Conservation (phyloP, 2,329 filamentous ascomycete species). For the Diaporthe capsici region DNA sequence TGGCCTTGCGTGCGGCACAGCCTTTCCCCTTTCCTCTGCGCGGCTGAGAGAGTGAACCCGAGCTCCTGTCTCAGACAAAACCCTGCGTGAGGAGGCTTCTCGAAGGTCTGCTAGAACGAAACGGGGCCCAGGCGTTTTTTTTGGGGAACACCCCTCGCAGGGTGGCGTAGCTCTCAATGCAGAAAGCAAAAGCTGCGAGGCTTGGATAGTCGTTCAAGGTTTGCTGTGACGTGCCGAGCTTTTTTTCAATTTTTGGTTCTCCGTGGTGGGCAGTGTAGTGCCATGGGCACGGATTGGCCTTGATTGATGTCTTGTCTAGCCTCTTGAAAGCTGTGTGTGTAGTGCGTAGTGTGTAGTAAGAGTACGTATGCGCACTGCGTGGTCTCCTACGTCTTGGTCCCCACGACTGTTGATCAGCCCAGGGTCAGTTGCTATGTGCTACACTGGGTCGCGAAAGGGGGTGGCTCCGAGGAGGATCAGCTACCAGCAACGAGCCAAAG, state of each 20-base stretch:
- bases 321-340: neutral
- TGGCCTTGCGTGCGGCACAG: neutral
- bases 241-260: conserved; percentile 5
- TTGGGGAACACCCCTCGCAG: neutral
- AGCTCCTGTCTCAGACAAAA: conserved; percentile 17
- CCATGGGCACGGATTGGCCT: neutral
- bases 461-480: conserved; percentile 19
- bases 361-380: conserved; percentile 4
- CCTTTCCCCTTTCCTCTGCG: neutral
- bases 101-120: conserved; percentile 29
- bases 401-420: conserved; percentile 14
- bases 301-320: neutral
- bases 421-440: conserved; percentile 36
- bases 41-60: conserved; percentile 11
- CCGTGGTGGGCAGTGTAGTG: neutral
- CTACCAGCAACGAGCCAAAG: conserved; percentile 1
- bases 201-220: neutral
- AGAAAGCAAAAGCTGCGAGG: neutral
- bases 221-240: conserved; percentile 23
- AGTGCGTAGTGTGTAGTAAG: neutral
- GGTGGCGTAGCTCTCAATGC: neutral
- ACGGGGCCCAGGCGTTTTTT: neutral
- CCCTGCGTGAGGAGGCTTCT: conserved; percentile 20
- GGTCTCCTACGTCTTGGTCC: conserved; percentile 4
- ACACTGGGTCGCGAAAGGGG: conserved; percentile 34